Evolutionary conservation across 2,329 filamentous ascomycete species (phyloP).

Genomic region (Beauveria caledonica): DNA sequence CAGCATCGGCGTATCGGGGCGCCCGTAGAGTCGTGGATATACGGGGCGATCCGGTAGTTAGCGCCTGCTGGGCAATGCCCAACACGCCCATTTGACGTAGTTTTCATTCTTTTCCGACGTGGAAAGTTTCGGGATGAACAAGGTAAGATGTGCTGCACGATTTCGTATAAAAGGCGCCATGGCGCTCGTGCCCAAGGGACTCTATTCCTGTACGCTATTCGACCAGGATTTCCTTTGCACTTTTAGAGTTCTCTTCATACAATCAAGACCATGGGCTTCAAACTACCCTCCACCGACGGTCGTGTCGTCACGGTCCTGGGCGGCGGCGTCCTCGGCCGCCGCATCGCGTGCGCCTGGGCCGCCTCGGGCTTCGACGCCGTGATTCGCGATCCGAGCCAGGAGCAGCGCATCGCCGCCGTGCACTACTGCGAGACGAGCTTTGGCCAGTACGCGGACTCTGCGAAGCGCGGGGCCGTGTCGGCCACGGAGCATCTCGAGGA

Average conservation of each 20-base stretch:
- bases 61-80: background rate
- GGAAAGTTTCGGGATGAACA: background rate
- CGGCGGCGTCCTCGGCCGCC: constrained; percentile 34
- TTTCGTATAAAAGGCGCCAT: background rate
- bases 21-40: background rate
- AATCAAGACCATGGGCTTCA: constrained; percentile 15
- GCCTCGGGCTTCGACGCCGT: constrained; percentile 34
- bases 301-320: constrained; percentile 31
- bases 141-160: background rate
- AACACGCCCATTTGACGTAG: background rate
- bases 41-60: background rate
- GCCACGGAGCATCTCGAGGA: constrained; percentile 28
- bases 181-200: background rate
- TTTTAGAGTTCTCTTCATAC: background rate
- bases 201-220: background rate
- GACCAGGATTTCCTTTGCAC: background rate
- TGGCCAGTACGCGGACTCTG: constrained; percentile 18
- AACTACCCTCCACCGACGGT: constrained; percentile 15
- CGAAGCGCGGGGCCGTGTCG: constrained; percentile 19
- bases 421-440: constrained; percentile 32
- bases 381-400: constrained; percentile 32
- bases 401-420: constrained; percentile 28
- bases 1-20: background rate
- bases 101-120: background rate
- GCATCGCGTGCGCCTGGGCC: constrained; percentile 32